Base-by-base conservation (phyloP, 371 early-diverging fungal genomes). In the Chytridium lagenaria region DNA sequence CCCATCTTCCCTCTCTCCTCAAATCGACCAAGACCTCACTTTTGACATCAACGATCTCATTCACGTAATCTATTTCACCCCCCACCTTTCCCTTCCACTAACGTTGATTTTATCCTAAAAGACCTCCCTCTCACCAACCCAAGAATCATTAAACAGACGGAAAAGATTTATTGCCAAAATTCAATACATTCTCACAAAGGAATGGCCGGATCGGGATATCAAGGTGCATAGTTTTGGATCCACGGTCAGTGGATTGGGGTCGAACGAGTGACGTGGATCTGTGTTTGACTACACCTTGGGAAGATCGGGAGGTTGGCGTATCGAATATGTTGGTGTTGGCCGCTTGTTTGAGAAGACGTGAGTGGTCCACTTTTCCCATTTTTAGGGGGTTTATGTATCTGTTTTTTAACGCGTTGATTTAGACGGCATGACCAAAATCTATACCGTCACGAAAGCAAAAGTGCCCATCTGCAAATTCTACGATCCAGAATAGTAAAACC, bases 401-500 rank as follows among this genome's bases (percentile, higher is more conserved):
- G 10, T 3, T 70, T 50, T 52, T 67, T 10, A 23, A 30, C 40
- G 55, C 40, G 37, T 28, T 39, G 0, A 28, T 23, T 1, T 66
- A 83, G 84, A 81, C 59, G 81, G 81, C 22, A 84, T 84, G 81
- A 70, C 59, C 5, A 68, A 77, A 28, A 73, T 84, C 10, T 78
- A 64, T 52, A 81, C 84, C 10, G 79, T 84, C 1, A 70, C 78
- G 16, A 78, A 78, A 30, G 84, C 90, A 0, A 84, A 76, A 52
- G 90, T 91, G 0, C 90, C 90, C 0, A 89, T 91, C 28, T 89
- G 88, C 80, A 91, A 89, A 74, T 90, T 90, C 64, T 80, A 74
- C 64, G 91, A 92, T 52, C 90, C 90, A 0, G 77, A 82, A 69
- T 81, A 44, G 79, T 83, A 55, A 78, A 81, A 75, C 26, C 31